phyloP scores from a whole-genome alignment of 176 grass and related monocot genomes.

The Oryza punctata region DNA sequence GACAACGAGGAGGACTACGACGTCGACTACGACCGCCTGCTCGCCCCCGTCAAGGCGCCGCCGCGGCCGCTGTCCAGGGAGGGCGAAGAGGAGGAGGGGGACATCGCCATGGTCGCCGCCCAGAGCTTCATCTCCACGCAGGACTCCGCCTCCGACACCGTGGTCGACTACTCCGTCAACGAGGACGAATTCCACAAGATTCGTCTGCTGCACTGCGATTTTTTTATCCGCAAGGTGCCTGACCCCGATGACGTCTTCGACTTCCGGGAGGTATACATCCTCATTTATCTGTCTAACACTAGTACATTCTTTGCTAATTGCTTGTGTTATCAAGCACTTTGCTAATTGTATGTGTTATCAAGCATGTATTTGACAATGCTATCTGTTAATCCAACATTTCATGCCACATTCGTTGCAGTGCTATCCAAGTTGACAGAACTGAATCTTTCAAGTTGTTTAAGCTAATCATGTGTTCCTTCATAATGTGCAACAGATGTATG shows the following conservation, averaged over 20 bases:
- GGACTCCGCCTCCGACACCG: conserved; percentile 71
- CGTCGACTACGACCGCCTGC: conserved; percentile 89
- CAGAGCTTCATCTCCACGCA: conserved; percentile 79
- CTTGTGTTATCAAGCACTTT: not conserved
- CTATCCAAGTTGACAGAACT: not conserved
- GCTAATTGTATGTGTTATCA: not conserved
- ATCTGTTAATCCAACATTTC: conserved; percentile 2
- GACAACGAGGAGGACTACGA: conserved; percentile 98
- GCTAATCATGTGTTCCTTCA: not conserved
- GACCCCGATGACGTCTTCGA: conserved; percentile 91
- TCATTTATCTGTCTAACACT: not conserved
- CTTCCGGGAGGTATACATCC: conserved; percentile 70
- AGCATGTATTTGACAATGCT: not conserved
- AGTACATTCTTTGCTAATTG: not conserved
- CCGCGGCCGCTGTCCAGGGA: not conserved
- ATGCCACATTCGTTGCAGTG: not conserved
- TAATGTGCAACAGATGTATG: conserved; percentile 77
- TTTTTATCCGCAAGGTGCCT: conserved; percentile 75
- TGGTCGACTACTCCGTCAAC: conserved; percentile 76
- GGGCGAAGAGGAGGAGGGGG: conserved; percentile 36
- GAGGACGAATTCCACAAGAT: conserved; percentile 99
- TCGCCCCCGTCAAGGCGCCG: conserved; percentile 37
- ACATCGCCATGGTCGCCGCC: conserved; percentile 66
- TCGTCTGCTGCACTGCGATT: conserved; percentile 76
- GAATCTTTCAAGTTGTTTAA: not conserved